Evolutionary conservation across 1,139 yeast species (phyloP).

Genomic region (Hyphopichia wangnamkhiaoensis): DNA sequence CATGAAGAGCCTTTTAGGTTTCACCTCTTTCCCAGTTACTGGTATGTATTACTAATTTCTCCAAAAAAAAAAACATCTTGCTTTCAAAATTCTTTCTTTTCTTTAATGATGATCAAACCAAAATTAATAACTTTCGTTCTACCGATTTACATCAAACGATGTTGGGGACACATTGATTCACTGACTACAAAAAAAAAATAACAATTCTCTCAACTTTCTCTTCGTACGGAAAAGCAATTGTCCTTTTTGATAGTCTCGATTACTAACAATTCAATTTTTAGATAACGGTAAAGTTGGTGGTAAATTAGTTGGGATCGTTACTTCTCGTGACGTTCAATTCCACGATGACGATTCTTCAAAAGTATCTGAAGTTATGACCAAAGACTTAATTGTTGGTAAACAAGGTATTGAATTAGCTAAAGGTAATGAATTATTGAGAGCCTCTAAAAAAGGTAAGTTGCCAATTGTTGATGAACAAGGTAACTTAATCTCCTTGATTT

Average conservation of each 20-base stretch:
- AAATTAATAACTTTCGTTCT: constrained; percentile 96
- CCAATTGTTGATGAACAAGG: constrained; percentile 84
- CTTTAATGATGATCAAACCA: constrained; percentile 60
- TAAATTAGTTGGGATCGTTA: constrained; percentile 89
- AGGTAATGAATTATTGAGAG: constrained; percentile 88
- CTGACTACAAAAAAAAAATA: constrained; percentile 31
- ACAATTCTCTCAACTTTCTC: too few relatives aligned
- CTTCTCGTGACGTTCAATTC: constrained; percentile 97
- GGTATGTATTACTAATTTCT: constrained; percentile 64
- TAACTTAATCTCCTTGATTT: constrained; percentile 81
- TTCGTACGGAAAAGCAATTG: too few relatives aligned
- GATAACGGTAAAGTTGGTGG: constrained; percentile 87
- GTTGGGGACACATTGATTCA: constrained; percentile 74
- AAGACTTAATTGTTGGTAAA: constrained; percentile 79
- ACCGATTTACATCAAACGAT: constrained; percentile 97
- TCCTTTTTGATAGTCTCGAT: too few relatives aligned
- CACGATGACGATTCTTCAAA: constrained; percentile 67
- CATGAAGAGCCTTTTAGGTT: constrained; percentile 75
- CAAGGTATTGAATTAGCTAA: constrained; percentile 78
- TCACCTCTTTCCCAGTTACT: constrained; percentile 98
- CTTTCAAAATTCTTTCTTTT: constrained; percentile 9
- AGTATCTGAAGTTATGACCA: constrained; percentile 86
- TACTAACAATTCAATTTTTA: constrained; percentile 32
- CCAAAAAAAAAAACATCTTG: too few relatives aligned
- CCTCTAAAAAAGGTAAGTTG: constrained; percentile 95